A percentile compares a stretch with the other conserved stretches of the same genome.
These are phyloP conservation scores for Lathyrus oleraceus DNA, from an alignment of 306 rosid genomes.

Conservation along the genomic window DNA sequence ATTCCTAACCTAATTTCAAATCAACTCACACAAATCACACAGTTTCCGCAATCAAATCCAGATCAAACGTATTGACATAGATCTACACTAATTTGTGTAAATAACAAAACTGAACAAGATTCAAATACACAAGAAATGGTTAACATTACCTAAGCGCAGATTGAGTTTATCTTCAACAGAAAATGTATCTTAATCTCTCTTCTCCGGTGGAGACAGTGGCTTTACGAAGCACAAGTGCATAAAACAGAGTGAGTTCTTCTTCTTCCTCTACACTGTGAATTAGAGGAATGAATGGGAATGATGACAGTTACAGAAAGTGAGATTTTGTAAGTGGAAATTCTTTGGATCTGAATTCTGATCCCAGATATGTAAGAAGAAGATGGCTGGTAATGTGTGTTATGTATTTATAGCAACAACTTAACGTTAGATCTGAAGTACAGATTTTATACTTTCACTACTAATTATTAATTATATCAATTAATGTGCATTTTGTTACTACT, in stretches of 20 bases:
- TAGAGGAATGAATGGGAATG: neutral
- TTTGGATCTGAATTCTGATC: slow-evolving; percentile 36
- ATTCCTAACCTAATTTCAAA: slow-evolving; percentile 19
- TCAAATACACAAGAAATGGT: neutral
- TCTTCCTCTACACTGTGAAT: slow-evolving; percentile 23
- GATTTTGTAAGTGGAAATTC: slow-evolving; percentile 18
- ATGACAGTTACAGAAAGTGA: slow-evolving; percentile 3
- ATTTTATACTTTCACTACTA: neutral
- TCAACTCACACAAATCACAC: neutral
- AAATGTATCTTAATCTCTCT: neutral
- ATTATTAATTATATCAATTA: neutral
- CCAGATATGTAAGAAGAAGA: neutral
- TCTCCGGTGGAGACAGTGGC: neutral
- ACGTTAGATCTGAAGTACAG: slow-evolving; percentile 35
- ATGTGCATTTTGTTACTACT: neutral
- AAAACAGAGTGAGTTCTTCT: neutral
- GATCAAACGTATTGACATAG: slow-evolving; percentile 28
- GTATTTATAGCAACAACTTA: slow-evolving; percentile 32
- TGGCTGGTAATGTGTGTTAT: neutral
- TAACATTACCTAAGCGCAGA: slow-evolving; percentile 27
- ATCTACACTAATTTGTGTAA: slow-evolving; percentile 29
- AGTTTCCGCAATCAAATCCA: slow-evolving; percentile 9
- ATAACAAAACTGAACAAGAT: slow-evolving; percentile 15
- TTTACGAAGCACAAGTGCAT: neutral
- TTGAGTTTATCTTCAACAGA: neutral